Percentiles rank a stretch among this genome's conserved stretches.
These are phyloP conservation scores for Arthrinium puccinioides DNA, from an alignment of 2,329 filamentous ascomycete genomes.

Conservation along the genomic window DNA sequence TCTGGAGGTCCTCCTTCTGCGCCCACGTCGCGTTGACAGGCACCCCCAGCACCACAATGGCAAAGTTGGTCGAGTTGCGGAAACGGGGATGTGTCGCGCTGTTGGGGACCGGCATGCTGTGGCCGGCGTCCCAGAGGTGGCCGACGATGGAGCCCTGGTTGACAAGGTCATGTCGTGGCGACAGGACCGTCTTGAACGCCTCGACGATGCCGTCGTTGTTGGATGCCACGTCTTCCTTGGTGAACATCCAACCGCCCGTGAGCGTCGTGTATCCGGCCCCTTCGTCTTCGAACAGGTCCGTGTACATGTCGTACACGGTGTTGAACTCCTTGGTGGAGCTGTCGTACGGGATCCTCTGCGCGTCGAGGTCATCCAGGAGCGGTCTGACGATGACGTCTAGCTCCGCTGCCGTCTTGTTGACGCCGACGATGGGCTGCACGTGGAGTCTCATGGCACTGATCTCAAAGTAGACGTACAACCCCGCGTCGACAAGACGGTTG, in stretches of 20 bases:
- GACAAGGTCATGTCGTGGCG: conserved; percentile 18
- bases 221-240: conserved; percentile 24
- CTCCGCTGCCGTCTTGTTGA: conserved; percentile 27
- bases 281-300: conserved; percentile 29
- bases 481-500: conserved; percentile 30
- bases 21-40: conserved; percentile 31
- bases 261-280: conserved; percentile 23
- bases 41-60: conserved; percentile 25
- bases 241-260: conserved; percentile 31
- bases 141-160: conserved; percentile 25
- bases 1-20: conserved; percentile 32
- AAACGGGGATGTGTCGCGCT: conserved; percentile 32
- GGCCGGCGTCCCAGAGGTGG: conserved; percentile 31
- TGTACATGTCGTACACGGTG: conserved; percentile 29
- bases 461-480: conserved; percentile 37
- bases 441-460: conserved; percentile 31
- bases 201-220: conserved; percentile 27
- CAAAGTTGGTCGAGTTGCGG: conserved; percentile 25
- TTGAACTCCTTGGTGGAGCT: conserved; percentile 19
- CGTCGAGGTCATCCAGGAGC: conserved; percentile 24
- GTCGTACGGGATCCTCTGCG: conserved; percentile 19
- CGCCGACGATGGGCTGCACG: conserved; percentile 29
- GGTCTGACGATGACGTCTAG: conserved; percentile 26
- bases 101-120: conserved; percentile 25
- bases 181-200: conserved; percentile 24